A percentile compares a stretch with the other conserved stretches of the same genome.
Conservation (phyloP, 2,329 filamentous ascomycete genomes). For the Exserohilum turcica region DNA sequence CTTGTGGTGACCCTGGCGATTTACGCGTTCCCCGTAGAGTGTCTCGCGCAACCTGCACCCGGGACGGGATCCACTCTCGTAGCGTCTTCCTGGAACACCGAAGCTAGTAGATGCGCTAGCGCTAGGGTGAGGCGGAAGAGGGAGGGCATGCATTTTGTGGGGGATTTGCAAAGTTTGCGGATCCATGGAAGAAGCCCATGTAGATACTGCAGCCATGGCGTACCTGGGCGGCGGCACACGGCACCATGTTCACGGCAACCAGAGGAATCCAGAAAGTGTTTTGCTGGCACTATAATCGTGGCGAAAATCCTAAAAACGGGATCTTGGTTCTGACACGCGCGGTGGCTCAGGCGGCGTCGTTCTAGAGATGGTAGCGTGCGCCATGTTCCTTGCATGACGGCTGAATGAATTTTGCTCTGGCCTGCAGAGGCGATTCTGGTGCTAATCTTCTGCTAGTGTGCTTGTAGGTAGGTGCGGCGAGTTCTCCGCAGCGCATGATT, state of each 20-base stretch:
- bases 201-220: background rate
- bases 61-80: slow-evolving; percentile 12
- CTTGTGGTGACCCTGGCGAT: background rate
- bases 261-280: background rate
- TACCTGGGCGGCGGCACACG: background rate
- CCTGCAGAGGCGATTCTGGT: background rate
- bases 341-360: slow-evolving; percentile 2
- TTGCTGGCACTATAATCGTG: background rate
- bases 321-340: slow-evolving; percentile 1
- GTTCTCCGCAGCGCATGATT: slow-evolving; percentile 20
- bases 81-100: slow-evolving; percentile 1
- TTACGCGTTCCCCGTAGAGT: background rate
- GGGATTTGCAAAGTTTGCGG: slow-evolving; percentile 6
- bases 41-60: slow-evolving; percentile 13
- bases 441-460: background rate
- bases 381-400: slow-evolving; percentile 1
- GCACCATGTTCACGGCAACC: background rate
- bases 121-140: background rate
- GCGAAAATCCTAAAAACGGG: background rate
- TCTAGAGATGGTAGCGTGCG: slow-evolving; percentile 3
- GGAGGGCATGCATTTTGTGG: slow-evolving; percentile 8
- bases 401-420: background rate
- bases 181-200: background rate
- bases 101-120: no score
- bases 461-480: slow-evolving; percentile 21